Percentiles rank a stretch among this genome's conserved stretches.
Conservation (phyloP, 805 yeast species). For the Candida lessepsii region DNA sequence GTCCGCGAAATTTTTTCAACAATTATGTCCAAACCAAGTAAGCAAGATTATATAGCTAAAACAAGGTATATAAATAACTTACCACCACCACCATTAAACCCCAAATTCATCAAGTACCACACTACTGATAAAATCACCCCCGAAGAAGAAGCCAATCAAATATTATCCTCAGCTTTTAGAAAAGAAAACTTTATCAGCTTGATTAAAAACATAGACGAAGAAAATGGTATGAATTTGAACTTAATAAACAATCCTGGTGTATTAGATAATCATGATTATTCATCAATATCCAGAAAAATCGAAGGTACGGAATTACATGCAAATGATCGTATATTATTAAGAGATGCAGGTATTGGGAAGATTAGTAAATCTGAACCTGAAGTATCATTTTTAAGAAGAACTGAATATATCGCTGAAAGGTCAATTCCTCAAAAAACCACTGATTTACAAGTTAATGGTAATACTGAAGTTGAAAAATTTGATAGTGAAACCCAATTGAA, state of each 20-base stretch:
- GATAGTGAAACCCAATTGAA: constrained; percentile 65
- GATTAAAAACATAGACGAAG: constrained; percentile 54
- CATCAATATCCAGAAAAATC: constrained; percentile 34
- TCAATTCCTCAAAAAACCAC: constrained; percentile 21
- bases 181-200: constrained; percentile 68
- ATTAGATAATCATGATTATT: constrained; percentile 58
- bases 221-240: constrained; percentile 77
- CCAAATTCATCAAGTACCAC: constrained; percentile 67
- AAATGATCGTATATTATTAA: constrained; percentile 69
- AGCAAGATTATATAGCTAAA: constrained; percentile 78
- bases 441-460: constrained; percentile 3
- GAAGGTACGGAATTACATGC: constrained; percentile 57
- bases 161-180: constrained; percentile 70
- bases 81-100: constrained; percentile 93
- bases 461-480: constrained; percentile 23
- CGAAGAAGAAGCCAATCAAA: constrained; percentile 42
- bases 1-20: constrained; percentile 4
- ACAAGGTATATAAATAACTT: constrained; percentile 80
- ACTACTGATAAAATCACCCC: constrained; percentile 35
- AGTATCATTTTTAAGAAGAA: constrained; percentile 86
- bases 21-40: constrained; percentile 33
- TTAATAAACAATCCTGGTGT: constrained; percentile 63
- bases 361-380: constrained; percentile 46
- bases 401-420: constrained; percentile 83
- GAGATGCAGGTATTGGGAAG: constrained; percentile 68